Conservation (phyloP, 2,329 filamentous ascomycete genomes). For the Plenodomus lindquistii region DNA sequence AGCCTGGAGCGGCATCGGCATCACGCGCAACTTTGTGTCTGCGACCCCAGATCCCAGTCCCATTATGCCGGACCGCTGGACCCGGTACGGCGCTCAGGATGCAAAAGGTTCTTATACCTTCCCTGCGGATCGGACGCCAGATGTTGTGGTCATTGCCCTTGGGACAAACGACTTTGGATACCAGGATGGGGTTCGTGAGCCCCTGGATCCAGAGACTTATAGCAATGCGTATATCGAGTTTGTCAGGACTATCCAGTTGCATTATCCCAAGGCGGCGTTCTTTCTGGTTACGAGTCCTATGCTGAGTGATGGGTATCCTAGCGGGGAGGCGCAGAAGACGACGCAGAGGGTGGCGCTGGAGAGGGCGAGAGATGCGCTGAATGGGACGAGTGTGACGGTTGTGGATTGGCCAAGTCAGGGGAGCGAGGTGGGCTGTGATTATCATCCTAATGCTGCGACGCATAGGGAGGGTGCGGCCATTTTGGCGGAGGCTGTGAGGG, state of each 20-base stretch:
- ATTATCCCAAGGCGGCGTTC: slow-evolving; percentile 44
- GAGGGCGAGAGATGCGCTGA: slow-evolving; percentile 32
- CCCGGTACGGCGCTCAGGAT: slow-evolving; percentile 50
- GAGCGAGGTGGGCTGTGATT: slow-evolving; percentile 49
- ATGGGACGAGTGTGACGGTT: slow-evolving; percentile 40
- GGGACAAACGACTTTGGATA: slow-evolving; percentile 53
- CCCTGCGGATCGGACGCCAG: slow-evolving; percentile 32
- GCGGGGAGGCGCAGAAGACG: slow-evolving; percentile 44
- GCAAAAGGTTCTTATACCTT: slow-evolving; percentile 46
- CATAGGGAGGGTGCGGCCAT: slow-evolving; percentile 37
- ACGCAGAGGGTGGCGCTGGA: slow-evolving; percentile 44
- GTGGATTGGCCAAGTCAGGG: slow-evolving; percentile 51
- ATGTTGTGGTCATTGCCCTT: slow-evolving; percentile 51
- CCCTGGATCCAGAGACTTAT: slow-evolving; percentile 11
- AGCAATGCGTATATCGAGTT: slow-evolving; percentile 31
- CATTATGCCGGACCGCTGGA: slow-evolving; percentile 49
- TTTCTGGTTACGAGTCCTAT: slow-evolving; percentile 50
- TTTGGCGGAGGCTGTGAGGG: slow-evolving; percentile 21
- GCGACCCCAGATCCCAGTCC: slow-evolving; percentile 34
- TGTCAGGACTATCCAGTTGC: slow-evolving; percentile 37
- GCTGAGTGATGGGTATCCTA: slow-evolving; percentile 47
- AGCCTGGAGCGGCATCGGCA: slow-evolving; percentile 52
- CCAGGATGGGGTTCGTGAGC: slow-evolving; percentile 13
- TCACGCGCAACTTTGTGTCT: slow-evolving; percentile 47
- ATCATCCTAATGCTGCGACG: slow-evolving; percentile 49